phyloP scores from a whole-genome alignment of 176 grass and related monocot species.

The Secale cereale region DNA sequence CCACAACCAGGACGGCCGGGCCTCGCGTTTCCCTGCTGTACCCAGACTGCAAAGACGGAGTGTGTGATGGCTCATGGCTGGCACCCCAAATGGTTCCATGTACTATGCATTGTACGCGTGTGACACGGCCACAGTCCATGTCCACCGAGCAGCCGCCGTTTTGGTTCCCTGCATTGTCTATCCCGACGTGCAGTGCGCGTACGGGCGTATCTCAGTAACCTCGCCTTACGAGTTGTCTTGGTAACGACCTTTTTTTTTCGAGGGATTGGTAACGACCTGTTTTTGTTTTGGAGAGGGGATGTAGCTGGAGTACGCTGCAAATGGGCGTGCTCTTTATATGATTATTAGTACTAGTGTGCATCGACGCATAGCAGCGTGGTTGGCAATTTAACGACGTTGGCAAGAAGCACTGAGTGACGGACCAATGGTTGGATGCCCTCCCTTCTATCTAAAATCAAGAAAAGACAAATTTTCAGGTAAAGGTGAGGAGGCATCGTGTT shows the following conservation, averaged over 20 bases:
- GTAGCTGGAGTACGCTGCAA: background rate
- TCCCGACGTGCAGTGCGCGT: background rate
- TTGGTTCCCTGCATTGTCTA: too few species aligned
- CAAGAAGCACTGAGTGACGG: background rate
- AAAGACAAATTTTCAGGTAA: background rate
- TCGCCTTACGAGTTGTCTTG: background rate
- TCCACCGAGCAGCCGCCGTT: too few species aligned
- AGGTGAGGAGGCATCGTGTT: slow-evolving; percentile 29
- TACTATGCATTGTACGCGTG: too few species aligned
- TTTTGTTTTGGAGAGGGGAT: background rate
- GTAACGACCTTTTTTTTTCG: background rate
- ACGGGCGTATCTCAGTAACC: background rate
- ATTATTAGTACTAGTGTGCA: background rate
- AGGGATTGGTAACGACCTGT: background rate
- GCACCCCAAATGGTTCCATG: background rate
- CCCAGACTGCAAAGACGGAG: background rate
- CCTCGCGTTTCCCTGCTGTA: background rate
- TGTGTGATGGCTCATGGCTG: background rate
- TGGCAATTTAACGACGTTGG: background rate
- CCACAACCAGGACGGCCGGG: background rate
- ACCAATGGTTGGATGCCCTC: background rate
- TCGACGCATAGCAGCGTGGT: background rate
- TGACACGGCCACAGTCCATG: too few species aligned
- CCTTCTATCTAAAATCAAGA: background rate
- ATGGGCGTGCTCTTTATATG: background rate